These are phyloP conservation scores for Margaritispora aquatica DNA, from an alignment of 495 filamentous ascomycete species.

Conservation along the genomic window DNA sequence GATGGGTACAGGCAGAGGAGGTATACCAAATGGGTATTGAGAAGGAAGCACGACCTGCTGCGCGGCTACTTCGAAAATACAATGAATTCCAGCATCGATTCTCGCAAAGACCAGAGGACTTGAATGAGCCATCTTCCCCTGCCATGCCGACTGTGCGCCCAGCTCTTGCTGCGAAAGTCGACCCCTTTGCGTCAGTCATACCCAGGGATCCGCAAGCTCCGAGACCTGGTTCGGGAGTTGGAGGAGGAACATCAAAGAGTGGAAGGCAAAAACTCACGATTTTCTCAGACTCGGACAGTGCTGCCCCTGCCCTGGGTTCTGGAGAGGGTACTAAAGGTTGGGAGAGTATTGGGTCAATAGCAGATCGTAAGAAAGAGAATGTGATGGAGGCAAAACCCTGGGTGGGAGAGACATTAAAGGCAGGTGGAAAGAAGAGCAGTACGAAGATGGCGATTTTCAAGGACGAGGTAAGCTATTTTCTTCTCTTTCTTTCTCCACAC, in stretches of 20 bases:
- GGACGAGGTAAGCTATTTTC: slow-evolving; percentile 75
- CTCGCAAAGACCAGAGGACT: slow-evolving; percentile 49
- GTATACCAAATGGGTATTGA: slow-evolving; percentile 86
- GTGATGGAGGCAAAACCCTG: slow-evolving; percentile 79
- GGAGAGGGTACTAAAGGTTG: slow-evolving; percentile 62
- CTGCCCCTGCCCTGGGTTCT: slow-evolving; percentile 38
- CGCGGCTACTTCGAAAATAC: slow-evolving; percentile 80
- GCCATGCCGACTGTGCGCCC: slow-evolving; percentile 77
- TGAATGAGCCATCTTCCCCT: slow-evolving; percentile 70
- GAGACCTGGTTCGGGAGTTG: slow-evolving; percentile 36
- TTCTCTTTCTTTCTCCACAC: slow-evolving; percentile 35
- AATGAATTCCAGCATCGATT: slow-evolving; percentile 80
- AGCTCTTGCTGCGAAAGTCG: slow-evolving; percentile 79
- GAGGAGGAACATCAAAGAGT: slow-evolving; percentile 41
- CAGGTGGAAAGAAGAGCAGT: slow-evolving; percentile 65
- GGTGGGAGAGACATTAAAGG: slow-evolving; percentile 86
- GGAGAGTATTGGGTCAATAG: slow-evolving; percentile 82
- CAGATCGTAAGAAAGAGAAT: slow-evolving; percentile 93
- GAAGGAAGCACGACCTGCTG: slow-evolving; percentile 74
- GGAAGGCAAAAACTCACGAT: slow-evolving; percentile 81
- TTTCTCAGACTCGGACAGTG: slow-evolving; percentile 71
- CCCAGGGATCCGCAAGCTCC: slow-evolving; percentile 63
- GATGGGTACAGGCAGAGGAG: slow-evolving; percentile 91
- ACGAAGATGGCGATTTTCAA: slow-evolving; percentile 91
- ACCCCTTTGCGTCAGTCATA: slow-evolving; percentile 59